Evolutionary conservation across 2,329 filamentous ascomycete species (phyloP).

Genomic region (Alternaria gansuensis): DNA sequence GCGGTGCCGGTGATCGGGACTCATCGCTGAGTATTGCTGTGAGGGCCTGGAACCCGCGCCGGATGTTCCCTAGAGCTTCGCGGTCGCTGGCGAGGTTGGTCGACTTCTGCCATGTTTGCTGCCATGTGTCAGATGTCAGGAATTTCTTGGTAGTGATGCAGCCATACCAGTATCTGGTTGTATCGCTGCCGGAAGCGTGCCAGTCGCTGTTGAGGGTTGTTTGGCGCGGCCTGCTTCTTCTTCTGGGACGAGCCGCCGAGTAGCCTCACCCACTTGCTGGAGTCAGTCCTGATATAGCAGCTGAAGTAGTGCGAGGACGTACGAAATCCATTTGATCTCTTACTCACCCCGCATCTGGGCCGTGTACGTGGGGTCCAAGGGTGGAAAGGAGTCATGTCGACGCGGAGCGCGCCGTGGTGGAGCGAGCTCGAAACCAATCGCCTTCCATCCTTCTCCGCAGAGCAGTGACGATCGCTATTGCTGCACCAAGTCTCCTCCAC

Average conservation of each 20-base stretch:
- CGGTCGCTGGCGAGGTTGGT: slow-evolving; percentile 62
- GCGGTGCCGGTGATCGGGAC: slow-evolving; percentile 84
- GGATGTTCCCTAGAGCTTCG: slow-evolving; percentile 60
- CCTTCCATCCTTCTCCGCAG: slow-evolving; percentile 20
- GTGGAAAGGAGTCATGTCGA: slow-evolving; percentile 28
- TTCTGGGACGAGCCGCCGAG: slow-evolving; percentile 65
- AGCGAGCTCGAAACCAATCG: slow-evolving; percentile 23
- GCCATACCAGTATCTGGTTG: slow-evolving; percentile 64
- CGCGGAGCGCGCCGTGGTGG: slow-evolving; percentile 25
- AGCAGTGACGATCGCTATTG: slow-evolving; percentile 4
- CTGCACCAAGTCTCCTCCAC: not conserved
- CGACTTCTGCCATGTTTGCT: slow-evolving; percentile 69
- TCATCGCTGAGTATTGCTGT: slow-evolving; percentile 83
- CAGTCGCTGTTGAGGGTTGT: slow-evolving; percentile 68
- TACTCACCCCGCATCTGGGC: slow-evolving; percentile 40
- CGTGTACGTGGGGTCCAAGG: slow-evolving; percentile 31
- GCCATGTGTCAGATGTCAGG: slow-evolving; percentile 25
- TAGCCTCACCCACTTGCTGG: slow-evolving; percentile 66
- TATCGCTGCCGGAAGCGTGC: slow-evolving; percentile 69
- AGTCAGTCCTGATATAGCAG: slow-evolving; percentile 28
- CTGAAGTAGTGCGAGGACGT: slow-evolving; percentile 13
- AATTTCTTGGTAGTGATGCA: not conserved
- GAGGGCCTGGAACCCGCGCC: slow-evolving; percentile 64
- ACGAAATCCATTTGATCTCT: slow-evolving; percentile 40
- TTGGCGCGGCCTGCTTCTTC: slow-evolving; percentile 61